Evolutionary conservation across 2,329 filamentous ascomycete species (phyloP).

Genomic region (Pseudogymnoascus sp.): DNA sequence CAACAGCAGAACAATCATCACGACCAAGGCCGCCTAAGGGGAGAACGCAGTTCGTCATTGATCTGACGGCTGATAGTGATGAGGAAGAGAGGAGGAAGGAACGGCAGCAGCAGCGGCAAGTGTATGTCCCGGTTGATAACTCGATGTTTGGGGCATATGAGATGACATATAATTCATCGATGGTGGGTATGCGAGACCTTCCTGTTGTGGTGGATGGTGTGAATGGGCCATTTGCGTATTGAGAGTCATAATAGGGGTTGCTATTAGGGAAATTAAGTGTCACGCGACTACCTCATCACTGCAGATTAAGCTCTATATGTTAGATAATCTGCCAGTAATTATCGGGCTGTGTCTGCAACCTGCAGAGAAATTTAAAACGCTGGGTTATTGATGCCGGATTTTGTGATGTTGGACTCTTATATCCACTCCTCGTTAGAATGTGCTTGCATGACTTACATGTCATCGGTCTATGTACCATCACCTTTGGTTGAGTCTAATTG

Average conservation of each 20-base stretch:
- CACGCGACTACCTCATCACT: too few relatives aligned
- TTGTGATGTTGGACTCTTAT: slow-evolving; percentile 27
- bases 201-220: neutral
- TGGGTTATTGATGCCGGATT: slow-evolving; percentile 31
- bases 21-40: neutral
- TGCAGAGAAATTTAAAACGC: neutral
- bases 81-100: neutral
- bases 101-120: neutral
- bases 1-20: neutral
- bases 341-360: too few relatives aligned
- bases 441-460: neutral
- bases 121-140: slow-evolving; percentile 21
- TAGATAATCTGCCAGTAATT: too few relatives aligned
- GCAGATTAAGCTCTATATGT: too few relatives aligned
- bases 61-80: neutral
- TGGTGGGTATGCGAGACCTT: neutral
- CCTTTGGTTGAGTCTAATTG: neutral
- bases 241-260: neutral
- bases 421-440: neutral
- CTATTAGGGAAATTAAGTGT: too few relatives aligned
- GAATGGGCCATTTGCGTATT: neutral
- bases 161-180: slow-evolving; percentile 13
- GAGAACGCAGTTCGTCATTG: neutral
- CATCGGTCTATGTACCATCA: neutral
- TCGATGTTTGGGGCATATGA: slow-evolving; percentile 16